Evolutionary conservation across 768 basidiomycete genomes (phyloP), one percentile per base, ranked within the genome.

Genomic region (Lactifluus volemus): DNA sequence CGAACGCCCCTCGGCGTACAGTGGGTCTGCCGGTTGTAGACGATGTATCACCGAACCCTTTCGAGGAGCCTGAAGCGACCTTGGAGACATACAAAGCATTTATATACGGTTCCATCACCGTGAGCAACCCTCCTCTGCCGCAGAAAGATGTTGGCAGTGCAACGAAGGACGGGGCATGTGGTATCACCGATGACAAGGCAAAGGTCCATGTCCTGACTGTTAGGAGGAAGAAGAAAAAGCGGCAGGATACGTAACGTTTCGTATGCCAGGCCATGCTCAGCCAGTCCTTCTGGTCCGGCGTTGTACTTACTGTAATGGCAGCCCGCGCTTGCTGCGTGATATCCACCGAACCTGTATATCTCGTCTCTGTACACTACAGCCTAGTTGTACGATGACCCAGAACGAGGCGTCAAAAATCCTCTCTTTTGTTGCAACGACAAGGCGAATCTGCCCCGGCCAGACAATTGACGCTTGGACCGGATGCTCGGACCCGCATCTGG

Each of bases 41-140:
- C 11, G 84, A 84, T 47, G 71, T 81, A 30, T 84, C 85, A 51
- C 84, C 85, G 45, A 86, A 85, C 67, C 81, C 83, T 19, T 86
- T 85, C 69, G 78, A 83, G 8, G 86, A 88, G 67, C 84, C 85
- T 7, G 79, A 79, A 53, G 76, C 81, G 39, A 83, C 82, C 38
- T 72, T 79, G 47, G 83, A 83, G 70, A 84, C 81, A 53, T 88
- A 88, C 71, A 59, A 70, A n/a, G 71, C 76, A 53, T 73, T 82
- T 68, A 81, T 89, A 32, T 85, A 84, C 68, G 86, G 86, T 30
- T 69, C 74, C n/a, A 70, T 82, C 49, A 62, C 59, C 47, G 82
- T 86, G 51, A 74, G 75, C 60, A 87, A 88, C 66, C 67, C 75
- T 19, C 70, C 70, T 5, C 68, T 68, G 60, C 67, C 69, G 60